phyloP scores from a whole-genome alignment of 2,329 filamentous ascomycete genomes.

The Allantophomopsis lycopodina region DNA sequence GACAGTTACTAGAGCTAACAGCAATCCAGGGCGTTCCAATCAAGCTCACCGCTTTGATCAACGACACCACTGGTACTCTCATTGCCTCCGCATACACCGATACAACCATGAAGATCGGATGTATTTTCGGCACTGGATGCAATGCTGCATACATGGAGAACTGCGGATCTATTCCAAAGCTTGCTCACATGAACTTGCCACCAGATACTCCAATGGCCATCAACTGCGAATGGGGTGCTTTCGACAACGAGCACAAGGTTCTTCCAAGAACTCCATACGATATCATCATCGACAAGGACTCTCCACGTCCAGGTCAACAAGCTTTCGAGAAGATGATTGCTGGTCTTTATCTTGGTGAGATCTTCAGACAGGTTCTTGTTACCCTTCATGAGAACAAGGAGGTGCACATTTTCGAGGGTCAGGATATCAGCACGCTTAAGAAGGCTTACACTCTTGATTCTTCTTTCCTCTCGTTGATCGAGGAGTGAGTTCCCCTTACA shows the following conservation, averaged over 20 bases:
- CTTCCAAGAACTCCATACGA: constrained; percentile 81
- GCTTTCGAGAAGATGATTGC: constrained; percentile 97
- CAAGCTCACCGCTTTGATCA: constrained; percentile 85
- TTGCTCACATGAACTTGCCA: constrained; percentile 80
- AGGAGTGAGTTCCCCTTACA: constrained; percentile 46
- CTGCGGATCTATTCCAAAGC: constrained; percentile 81
- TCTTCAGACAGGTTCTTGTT: constrained; percentile 78
- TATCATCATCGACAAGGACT: constrained; percentile 76
- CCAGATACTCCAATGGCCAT: constrained; percentile 80
- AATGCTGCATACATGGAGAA: constrained; percentile 98
- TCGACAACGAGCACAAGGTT: constrained; percentile 85
- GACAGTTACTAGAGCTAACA: too few relatives aligned
- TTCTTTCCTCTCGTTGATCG: constrained; percentile 84
- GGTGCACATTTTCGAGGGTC: constrained; percentile 65
- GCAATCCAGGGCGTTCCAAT: constrained; percentile 63
- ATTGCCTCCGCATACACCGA: constrained; percentile 98
- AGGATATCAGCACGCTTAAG: constrained; percentile 68
- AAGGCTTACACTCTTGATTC: constrained; percentile 85
- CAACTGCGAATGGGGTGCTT: constrained; percentile 96
- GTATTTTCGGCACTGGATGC: constrained; percentile 96
- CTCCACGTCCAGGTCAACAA: constrained; percentile 78
- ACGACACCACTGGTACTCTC: constrained; percentile 93
- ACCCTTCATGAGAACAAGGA: constrained; percentile 73
- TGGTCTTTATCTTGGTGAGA: constrained; percentile 84
- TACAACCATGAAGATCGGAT: constrained; percentile 80